phyloP scores from a whole-genome alignment of 176 grass and related monocot genomes.

The Triticum turgidum region DNA sequence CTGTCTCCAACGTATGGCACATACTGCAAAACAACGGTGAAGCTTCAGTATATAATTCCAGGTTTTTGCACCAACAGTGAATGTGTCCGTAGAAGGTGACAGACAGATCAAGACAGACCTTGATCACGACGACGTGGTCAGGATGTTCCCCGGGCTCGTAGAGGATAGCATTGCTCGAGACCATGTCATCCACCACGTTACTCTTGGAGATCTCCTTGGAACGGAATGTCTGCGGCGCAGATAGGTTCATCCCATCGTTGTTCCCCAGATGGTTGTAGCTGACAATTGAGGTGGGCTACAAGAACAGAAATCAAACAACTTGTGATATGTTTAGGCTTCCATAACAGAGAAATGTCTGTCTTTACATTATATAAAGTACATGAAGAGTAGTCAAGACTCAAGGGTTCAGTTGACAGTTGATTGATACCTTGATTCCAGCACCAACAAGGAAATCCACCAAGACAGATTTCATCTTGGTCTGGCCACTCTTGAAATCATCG shows the following conservation, averaged over 20 bases:
- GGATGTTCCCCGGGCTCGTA: conserved; percentile 94
- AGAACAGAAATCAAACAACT: not conserved
- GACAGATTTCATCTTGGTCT: conserved; percentile 99
- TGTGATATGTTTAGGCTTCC: not conserved
- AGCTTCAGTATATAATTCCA: not conserved
- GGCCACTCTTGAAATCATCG: conserved; percentile 99
- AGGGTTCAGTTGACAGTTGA: not conserved
- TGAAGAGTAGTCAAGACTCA: not conserved
- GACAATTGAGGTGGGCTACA: conserved; percentile 92
- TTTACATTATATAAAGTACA: not conserved
- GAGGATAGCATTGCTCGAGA: conserved; percentile 90
- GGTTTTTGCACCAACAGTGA: not conserved
- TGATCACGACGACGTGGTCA: conserved; percentile 93
- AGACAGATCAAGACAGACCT: conserved; percentile 44
- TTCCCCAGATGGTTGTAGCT: conserved; percentile 98
- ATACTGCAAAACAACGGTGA: conserved; percentile 47
- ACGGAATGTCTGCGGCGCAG: conserved; percentile 90
- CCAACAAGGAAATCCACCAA: conserved; percentile 96
- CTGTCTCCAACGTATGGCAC: conserved; percentile 96
- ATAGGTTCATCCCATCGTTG: conserved; percentile 96
- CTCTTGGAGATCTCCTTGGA: conserved; percentile 99
- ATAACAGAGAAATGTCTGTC: not conserved
- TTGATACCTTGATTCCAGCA: conserved; percentile 88
- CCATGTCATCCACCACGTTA: conserved; percentile 98
- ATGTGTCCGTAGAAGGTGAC: not conserved